Percentiles rank a stretch among this genome's conserved stretches.
Evolutionary conservation across 1,139 yeast genomes (phyloP).

Genomic region (Candida tetrigidarum): DNA sequence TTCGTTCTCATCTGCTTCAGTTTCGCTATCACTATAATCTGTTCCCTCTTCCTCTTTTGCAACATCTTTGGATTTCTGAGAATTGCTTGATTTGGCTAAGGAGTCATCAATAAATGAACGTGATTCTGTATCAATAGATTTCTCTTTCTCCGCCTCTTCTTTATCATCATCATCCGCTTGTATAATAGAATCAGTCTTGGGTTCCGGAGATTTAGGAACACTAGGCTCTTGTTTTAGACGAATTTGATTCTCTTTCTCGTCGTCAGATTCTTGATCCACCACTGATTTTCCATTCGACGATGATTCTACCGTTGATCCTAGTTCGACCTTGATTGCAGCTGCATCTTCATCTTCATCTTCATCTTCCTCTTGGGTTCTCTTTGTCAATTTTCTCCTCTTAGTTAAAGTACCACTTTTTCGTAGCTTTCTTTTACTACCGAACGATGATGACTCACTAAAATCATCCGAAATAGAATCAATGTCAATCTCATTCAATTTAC

Average conservation of each 20-base stretch:
- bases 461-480: slow-evolving; percentile 13
- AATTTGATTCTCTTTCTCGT: neutral
- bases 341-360: slow-evolving; percentile 4
- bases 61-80: slow-evolving; percentile 1
- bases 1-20: neutral
- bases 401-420: slow-evolving; percentile 4
- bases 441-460: slow-evolving; percentile 4
- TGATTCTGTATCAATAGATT: slow-evolving; percentile 6
- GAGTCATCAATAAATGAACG: slow-evolving; percentile 4
- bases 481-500: slow-evolving; percentile 14
- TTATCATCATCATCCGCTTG: slow-evolving; percentile 4
- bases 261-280: neutral
- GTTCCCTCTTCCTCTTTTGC: slow-evolving; percentile 10
- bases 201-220: slow-evolving; percentile 10
- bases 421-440: neutral
- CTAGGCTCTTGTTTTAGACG: neutral
- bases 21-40: slow-evolving; percentile 17
- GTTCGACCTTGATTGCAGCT: neutral
- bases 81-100: neutral
- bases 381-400: slow-evolving; percentile 7
- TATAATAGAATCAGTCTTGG: slow-evolving; percentile 8
- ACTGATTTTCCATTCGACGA: neutral
- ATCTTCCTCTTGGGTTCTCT: slow-evolving; percentile 2
- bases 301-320: slow-evolving; percentile 9
- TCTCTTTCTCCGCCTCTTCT: neutral